Percentiles rank a stretch among this genome's conserved stretches.
Conservation (phyloP, 1,284 basidiomycete genomes). For the Papiliotrema nemorosa region DNA sequence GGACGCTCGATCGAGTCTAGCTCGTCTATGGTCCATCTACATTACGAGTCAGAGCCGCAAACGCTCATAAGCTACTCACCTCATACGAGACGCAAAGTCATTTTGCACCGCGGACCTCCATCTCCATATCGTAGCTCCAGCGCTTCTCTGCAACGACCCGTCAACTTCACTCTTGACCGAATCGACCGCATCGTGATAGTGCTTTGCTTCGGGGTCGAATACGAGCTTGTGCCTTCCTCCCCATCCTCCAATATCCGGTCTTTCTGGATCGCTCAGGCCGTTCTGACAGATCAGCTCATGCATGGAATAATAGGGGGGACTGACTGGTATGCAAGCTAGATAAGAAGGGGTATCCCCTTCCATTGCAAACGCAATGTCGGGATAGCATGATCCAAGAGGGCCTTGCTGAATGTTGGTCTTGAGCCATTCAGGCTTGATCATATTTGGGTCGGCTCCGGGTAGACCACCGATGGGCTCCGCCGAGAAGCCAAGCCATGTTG, state of each 20-base stretch:
- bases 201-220: slow-evolving; percentile 7
- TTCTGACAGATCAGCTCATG: slow-evolving; percentile 3
- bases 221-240: slow-evolving; percentile 13
- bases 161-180: slow-evolving; percentile 8
- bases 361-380: slow-evolving; percentile 11
- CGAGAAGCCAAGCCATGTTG: slow-evolving; percentile 15
- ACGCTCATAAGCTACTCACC: background rate
- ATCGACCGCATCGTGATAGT: slow-evolving; percentile 13
- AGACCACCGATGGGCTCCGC: background rate
- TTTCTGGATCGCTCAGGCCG: slow-evolving; percentile 12
- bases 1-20: slow-evolving; percentile 2
- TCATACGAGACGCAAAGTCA: slow-evolving; percentile 15
- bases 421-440: slow-evolving; percentile 9
- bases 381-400: slow-evolving; percentile 10
- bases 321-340: slow-evolving; percentile 12
- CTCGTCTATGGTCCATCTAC: slow-evolving; percentile 5
- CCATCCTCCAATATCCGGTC: slow-evolving; percentile 16
- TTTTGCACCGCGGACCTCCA: slow-evolving; percentile 12
- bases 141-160: slow-evolving; percentile 1
- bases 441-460: background rate
- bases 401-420: slow-evolving; percentile 13
- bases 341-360: slow-evolving; percentile 17
- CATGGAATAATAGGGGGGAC: background rate
- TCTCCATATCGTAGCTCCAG: slow-evolving; percentile 13
- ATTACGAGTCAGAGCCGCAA: background rate